These are phyloP conservation scores for Amborella trichopoda DNA, from an alignment of 164 flowering plant species.

Conservation along the genomic window DNA sequence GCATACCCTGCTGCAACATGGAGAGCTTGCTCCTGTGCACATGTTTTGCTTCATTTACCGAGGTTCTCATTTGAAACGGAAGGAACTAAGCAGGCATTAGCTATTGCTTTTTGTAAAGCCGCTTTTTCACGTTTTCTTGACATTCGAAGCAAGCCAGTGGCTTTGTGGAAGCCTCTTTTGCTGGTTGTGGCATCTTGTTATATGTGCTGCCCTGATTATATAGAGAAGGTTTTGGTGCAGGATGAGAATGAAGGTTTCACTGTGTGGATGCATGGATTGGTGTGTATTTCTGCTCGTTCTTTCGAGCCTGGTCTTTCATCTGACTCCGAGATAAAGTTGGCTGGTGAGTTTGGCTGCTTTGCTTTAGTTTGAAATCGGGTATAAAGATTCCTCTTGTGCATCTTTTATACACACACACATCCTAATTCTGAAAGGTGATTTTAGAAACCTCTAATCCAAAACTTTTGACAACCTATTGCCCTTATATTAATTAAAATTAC, in stretches of 20 bases:
- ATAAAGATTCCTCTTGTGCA: no score
- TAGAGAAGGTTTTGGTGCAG: constrained; percentile 1
- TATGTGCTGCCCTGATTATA: background rate
- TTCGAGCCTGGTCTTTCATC: constrained; percentile 1
- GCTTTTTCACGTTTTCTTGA: constrained; percentile 4
- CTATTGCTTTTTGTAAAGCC: background rate
- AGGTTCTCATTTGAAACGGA: constrained; percentile 9
- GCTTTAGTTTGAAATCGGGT: no score
- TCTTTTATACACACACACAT: no score
- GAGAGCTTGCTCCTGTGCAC: constrained; percentile 2
- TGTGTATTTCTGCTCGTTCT: background rate
- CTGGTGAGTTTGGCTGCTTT: constrained; percentile 28
- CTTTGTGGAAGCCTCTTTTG: constrained; percentile 2
- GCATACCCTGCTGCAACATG: constrained; percentile 3
- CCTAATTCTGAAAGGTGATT: no score
- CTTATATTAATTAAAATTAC: no score
- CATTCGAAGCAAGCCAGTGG: background rate
- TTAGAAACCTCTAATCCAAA: no score
- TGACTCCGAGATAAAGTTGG: constrained; percentile 51
- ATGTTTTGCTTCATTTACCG: background rate
- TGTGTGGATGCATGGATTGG: background rate
- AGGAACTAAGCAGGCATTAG: constrained; percentile 28
- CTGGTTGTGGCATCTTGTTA: background rate
- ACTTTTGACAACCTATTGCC: no score
- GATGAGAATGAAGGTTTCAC: background rate